Evolutionary conservation across 116 monocot species (phyloP), one percentile per base, ranked within the genome.

Genomic region (Papilionanthe hybrid): DNA sequence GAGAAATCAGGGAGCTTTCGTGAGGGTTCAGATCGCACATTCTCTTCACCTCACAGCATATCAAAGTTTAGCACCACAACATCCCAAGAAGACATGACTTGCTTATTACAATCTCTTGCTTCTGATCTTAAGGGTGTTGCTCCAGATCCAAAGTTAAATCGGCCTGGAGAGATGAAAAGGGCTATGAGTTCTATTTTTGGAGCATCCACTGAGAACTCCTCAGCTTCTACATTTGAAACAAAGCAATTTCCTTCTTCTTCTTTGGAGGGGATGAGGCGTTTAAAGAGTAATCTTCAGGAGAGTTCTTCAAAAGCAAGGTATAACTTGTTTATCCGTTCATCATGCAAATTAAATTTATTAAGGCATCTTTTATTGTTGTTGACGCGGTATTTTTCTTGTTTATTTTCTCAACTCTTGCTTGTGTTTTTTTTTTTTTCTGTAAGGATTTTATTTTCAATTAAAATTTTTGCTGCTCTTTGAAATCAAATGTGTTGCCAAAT

Each of bases 1-100:
- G 88, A 88, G 71, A 86, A 79, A 69, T 75, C 83, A 27, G 86
- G 85, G 42, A 91, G 84, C 76, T 86, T 83, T 75, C 91, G 86
- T 47, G 88, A 86, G 80, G 85, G 55, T 48, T 32, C 71, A 5
- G 88, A 86, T 42, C 85, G 86, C 65, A 56, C 80, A 18, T 25
- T 48, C 44, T 81, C 82, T 23, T 76, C 84, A 13, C 22, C 75
- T 7, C 43, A 80, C 4, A 74, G 79, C 77, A 81, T 76, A 75
- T 76, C 84, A 53, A 88, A 86, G 63, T 25, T 81, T 32, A 78
- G 56, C 76, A 74, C 65, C 6, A n/a, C 68, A 49, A 32, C 69
- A 30, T 60, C 78, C 12, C 86, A 82, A 81, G 86, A 77, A 10
- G 91, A 85, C 23, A 28, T 67, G 37, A 76, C 25, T 7, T 83